Evolutionary conservation across 2,329 filamentous ascomycete genomes (phyloP).

Genomic region (Fusarium aywerte): DNA sequence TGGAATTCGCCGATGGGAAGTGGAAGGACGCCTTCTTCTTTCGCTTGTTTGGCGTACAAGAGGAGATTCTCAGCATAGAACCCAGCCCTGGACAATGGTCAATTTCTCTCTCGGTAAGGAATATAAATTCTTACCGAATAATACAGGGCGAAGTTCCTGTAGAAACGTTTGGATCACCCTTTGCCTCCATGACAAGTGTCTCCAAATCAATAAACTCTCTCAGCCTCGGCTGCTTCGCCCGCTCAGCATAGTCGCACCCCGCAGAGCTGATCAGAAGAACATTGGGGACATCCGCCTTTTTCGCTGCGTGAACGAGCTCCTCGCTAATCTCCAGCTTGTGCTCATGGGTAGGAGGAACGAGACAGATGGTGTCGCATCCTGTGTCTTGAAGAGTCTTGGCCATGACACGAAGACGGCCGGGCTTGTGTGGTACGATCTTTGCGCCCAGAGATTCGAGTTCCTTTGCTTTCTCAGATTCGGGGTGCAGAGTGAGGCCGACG

Average conservation of each 20-base stretch:
- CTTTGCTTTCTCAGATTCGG: conserved; percentile 39
- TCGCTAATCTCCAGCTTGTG: conserved; percentile 21
- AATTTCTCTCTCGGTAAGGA: background rate
- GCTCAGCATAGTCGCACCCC: conserved; percentile 54
- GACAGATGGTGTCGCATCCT: conserved; percentile 9
- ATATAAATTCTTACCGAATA: background rate
- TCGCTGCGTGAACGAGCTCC: conserved; percentile 10
- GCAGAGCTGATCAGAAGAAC: conserved; percentile 24
- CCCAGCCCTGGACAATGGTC: background rate
- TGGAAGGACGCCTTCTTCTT: conserved; percentile 9
- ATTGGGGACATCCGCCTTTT: conserved; percentile 17
- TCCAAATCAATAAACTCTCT: conserved; percentile 64
- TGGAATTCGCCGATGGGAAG: conserved; percentile 16
- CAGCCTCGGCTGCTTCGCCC: conserved; percentile 59
- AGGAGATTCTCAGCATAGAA: conserved; percentile 24
- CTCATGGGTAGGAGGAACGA: conserved; percentile 14
- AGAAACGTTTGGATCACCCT: conserved; percentile 49
- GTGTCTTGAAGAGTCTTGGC: conserved; percentile 7
- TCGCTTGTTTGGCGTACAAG: conserved; percentile 9
- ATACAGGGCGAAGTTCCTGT: conserved; percentile 13
- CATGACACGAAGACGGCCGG: conserved; percentile 15
- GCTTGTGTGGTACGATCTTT: conserved; percentile 11
- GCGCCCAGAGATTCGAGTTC: conserved; percentile 17
- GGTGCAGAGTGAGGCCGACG: conserved; percentile 55
- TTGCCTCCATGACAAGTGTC: conserved; percentile 53